Percentiles rank a stretch among this genome's conserved stretches.
These are phyloP conservation scores for Trifolium dubium DNA, from an alignment of 306 rosid species.

Conservation along the genomic window DNA sequence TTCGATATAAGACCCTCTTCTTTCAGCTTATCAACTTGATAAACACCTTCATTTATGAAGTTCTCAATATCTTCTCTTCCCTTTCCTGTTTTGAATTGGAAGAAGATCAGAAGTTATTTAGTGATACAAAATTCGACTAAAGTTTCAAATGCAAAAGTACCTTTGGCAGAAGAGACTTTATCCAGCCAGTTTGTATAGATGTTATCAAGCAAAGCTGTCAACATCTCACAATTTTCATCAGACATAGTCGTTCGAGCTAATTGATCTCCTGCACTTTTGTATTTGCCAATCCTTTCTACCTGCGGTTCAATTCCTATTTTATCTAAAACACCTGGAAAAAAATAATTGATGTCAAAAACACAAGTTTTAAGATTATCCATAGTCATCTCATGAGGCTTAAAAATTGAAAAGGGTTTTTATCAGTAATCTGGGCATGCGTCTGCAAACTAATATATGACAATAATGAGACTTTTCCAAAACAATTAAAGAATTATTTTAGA, in stretches of 20 bases:
- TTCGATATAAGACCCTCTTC: slow-evolving; percentile 90
- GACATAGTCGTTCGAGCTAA: slow-evolving; percentile 77
- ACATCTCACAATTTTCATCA: slow-evolving; percentile 89
- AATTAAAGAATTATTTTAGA: not conserved
- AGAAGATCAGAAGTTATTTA: slow-evolving; percentile 31
- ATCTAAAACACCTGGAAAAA: slow-evolving; percentile 74
- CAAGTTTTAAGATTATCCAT: slow-evolving; percentile 27
- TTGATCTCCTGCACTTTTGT: slow-evolving; percentile 96
- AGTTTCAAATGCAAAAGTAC: slow-evolving; percentile 54
- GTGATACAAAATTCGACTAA: slow-evolving; percentile 37
- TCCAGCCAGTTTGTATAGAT: slow-evolving; percentile 86
- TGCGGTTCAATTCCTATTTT: slow-evolving; percentile 88
- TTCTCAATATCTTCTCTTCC: slow-evolving; percentile 70
- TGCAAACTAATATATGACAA: slow-evolving; percentile 20
- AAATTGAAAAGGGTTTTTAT: slow-evolving; percentile 10
- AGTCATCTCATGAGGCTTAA: slow-evolving; percentile 33
- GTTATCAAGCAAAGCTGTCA: slow-evolving; percentile 86
- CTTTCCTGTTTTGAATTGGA: slow-evolving; percentile 60
- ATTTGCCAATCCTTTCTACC: slow-evolving; percentile 91
- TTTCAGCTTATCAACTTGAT: slow-evolving; percentile 79
- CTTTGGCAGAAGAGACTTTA: slow-evolving; percentile 75
- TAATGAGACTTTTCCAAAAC: slow-evolving; percentile 3
- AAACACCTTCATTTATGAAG: slow-evolving; percentile 83
- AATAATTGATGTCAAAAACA: slow-evolving; percentile 21
- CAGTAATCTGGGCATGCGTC: slow-evolving; percentile 26